Conservation (phyloP, 169 alveolate species). For the Neospora caninum region DNA sequence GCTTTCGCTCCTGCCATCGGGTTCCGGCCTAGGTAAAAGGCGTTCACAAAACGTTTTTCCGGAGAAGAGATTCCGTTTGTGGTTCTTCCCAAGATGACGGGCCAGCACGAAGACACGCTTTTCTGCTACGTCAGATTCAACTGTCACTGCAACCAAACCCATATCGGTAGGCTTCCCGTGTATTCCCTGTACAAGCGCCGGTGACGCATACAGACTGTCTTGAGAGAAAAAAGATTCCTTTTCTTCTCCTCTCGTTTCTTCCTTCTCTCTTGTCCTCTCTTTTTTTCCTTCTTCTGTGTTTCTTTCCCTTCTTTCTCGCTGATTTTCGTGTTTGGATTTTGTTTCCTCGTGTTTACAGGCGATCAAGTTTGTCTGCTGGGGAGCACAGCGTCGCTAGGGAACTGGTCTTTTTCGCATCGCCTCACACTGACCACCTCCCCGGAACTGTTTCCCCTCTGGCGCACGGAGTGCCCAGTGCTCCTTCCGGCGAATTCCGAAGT, state of each 20-base stretch:
- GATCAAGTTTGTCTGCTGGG: slow-evolving; percentile 18
- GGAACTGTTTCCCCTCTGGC: background rate
- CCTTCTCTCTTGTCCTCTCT: background rate
- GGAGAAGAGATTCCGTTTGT: too few species aligned
- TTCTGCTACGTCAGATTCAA: background rate
- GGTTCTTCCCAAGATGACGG: background rate
- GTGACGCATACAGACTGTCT: too few species aligned
- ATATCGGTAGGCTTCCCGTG: background rate
- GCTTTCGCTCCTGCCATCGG: too few species aligned
- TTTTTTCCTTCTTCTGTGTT: too few species aligned
- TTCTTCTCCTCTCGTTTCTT: background rate
- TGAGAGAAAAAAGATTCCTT: too few species aligned
- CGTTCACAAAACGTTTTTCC: too few species aligned
- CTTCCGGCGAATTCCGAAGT: background rate
- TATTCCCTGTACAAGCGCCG: too few species aligned
- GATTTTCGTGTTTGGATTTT: too few species aligned
- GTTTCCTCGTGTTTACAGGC: background rate
- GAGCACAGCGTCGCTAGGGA: slow-evolving; percentile 15
- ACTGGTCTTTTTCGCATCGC: slow-evolving; percentile 21
- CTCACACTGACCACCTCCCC: background rate
- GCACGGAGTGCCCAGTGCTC: background rate
- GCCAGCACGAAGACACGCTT: background rate
- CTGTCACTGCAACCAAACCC: background rate
- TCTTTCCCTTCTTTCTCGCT: too few species aligned
- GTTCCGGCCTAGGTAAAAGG: too few species aligned